These are phyloP conservation scores for Symmetrospora coprosmae DNA, from an alignment of 768 basidiomycete genomes.

Conservation along the genomic window DNA sequence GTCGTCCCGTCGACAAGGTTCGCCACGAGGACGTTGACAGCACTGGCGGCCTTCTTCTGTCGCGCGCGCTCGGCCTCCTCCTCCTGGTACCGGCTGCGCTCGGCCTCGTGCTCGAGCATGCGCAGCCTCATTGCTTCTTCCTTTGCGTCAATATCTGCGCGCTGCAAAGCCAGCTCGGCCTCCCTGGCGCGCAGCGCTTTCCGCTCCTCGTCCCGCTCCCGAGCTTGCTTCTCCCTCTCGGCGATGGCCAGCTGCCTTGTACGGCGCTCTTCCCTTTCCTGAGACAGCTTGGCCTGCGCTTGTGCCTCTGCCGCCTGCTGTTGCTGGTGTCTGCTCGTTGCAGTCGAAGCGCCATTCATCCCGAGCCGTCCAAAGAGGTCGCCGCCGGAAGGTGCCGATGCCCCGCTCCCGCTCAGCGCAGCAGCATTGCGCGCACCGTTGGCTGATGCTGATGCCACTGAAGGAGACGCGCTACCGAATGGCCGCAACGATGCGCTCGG, in stretches of 20 bases:
- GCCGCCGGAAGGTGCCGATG: too few relatives aligned
- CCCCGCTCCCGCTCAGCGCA: too few relatives aligned
- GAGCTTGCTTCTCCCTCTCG: background rate
- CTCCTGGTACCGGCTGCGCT: slow-evolving; percentile 5
- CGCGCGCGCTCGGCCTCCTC: background rate
- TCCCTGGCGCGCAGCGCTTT: background rate
- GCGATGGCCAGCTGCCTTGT: too few relatives aligned
- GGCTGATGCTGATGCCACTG: too few relatives aligned
- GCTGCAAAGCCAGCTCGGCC: too few relatives aligned
- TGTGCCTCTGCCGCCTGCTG: background rate
- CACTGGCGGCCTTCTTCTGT: too few relatives aligned
- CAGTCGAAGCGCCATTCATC: background rate
- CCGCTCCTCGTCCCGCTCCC: background rate
- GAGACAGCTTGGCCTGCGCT: too few relatives aligned
- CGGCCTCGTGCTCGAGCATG: background rate
- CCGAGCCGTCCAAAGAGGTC: background rate
- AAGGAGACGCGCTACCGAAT: too few relatives aligned
- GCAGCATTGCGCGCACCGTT: too few relatives aligned
- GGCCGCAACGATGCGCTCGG: background rate
- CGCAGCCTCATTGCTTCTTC: too few relatives aligned
- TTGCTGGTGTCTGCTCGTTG: background rate
- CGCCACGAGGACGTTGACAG: background rate
- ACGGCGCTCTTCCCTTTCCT: too few relatives aligned
- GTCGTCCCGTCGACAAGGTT: slow-evolving; percentile 18
- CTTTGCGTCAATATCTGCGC: too few relatives aligned